phyloP scores from a whole-genome alignment of 2,329 filamentous ascomycete genomes.

The Aspergillus bombycis region DNA sequence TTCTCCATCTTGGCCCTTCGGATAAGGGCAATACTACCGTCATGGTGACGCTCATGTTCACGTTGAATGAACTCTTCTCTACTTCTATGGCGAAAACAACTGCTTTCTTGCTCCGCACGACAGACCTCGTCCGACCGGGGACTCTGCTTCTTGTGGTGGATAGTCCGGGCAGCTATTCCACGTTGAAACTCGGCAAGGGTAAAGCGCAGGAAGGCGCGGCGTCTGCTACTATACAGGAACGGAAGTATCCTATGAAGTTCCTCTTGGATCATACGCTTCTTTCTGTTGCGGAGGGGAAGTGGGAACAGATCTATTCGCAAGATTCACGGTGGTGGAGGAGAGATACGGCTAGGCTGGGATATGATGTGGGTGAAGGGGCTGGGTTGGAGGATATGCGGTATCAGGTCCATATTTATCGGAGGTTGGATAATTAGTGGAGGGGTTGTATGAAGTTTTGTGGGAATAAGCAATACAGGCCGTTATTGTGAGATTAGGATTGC shows the following conservation, averaged over 20 bases:
- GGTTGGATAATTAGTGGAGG: constrained; percentile 26
- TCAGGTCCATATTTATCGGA: constrained; percentile 80
- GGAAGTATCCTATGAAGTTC: constrained; percentile 91
- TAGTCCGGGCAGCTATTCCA: constrained; percentile 91
- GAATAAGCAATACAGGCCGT: neutral
- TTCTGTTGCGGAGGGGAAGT: constrained; percentile 53
- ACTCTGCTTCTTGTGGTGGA: constrained; percentile 83
- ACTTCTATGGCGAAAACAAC: constrained; percentile 75
- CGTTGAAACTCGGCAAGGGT: constrained; percentile 68
- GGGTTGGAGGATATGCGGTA: constrained; percentile 92
- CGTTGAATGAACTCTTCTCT: constrained; percentile 91
- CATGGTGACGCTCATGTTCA: constrained; percentile 86
- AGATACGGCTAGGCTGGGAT: constrained; percentile 62
- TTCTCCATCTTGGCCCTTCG: constrained; percentile 25
- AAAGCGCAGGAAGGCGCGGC: constrained; percentile 28
- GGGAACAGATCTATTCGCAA: constrained; percentile 74
- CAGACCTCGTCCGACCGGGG: constrained; percentile 58
- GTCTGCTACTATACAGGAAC: constrained; percentile 44
- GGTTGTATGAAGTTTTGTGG: neutral
- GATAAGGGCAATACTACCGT: constrained; percentile 33
- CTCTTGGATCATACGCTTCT: constrained; percentile 81
- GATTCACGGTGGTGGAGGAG: constrained; percentile 88
- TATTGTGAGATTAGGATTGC: constrained; percentile 9
- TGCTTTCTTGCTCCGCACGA: constrained; percentile 71
- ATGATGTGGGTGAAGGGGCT: constrained; percentile 86